Evolutionary conservation across 2,329 filamentous ascomycete genomes (phyloP), one percentile per base, ranked within the genome.

Genomic region (Corinectria fuckeliana): DNA sequence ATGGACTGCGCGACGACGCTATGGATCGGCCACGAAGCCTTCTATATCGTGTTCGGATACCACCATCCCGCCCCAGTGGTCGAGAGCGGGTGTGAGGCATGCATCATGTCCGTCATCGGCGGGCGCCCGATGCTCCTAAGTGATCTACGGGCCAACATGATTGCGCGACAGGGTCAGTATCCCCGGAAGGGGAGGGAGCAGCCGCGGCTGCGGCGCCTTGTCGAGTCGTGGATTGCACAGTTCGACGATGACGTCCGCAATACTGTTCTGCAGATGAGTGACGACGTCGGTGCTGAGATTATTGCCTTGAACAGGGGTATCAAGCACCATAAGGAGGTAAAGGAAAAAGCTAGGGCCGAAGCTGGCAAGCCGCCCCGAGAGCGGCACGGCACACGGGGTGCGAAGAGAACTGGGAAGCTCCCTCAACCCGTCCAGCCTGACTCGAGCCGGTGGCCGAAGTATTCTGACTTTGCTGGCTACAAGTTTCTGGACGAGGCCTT

Each of bases 21-120:
- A 18, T 82, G 80, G 77, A 74, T 81, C 14, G 64, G 70, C 1
- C 65, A 70, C 1, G 50, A 67, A 0, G 63, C 76, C 3, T 82
- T 81, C 58, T 60, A 65, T 16, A 39, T 67, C 11, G 61, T 73
- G 3, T 81, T 77, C 61, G 70, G 73, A 1, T 71, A 76, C n/a
- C 67, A 75, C 3, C 54, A 52, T 1, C 50, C 48, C 51, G 25
- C 64, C 62, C 69, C 63, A 20, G 38, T 21, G 10, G 70, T 81
- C 4, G 56, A 61, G 26, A 74, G 69, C 6, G 72, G 57, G 2
- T 87, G 85, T 61, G 80, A 85, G 65, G 84, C 82, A 2, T 87
- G 85, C 61, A 79, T 84, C 25, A 69, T 87, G 11, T 76, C 81
- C 2, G 74, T 75, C 3, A 67, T 87, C 1, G 83, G 83, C 2